Evolutionary conservation across 768 basidiomycete genomes (phyloP).

Genomic region (Boletus tylopilopsis): DNA sequence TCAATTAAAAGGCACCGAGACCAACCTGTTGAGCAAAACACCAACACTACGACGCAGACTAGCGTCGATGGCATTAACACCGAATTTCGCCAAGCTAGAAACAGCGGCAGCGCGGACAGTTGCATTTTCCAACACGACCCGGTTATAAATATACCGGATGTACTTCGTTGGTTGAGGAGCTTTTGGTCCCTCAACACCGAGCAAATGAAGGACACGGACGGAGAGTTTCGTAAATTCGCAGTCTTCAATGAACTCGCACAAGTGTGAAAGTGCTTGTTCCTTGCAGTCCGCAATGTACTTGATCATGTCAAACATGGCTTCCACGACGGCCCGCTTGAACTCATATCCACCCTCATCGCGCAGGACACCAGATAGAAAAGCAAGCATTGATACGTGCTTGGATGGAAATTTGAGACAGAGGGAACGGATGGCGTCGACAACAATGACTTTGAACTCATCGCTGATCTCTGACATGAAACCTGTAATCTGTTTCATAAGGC

Average conservation of each 20-base stretch:
- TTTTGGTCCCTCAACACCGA: conserved; percentile 95
- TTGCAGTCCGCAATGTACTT: conserved; percentile 95
- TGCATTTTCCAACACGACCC: conserved; percentile 96
- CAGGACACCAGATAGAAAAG: conserved; percentile 93
- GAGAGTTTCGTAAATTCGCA: conserved; percentile 99
- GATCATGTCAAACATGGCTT: conserved; percentile 99
- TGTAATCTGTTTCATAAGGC: conserved; percentile 98
- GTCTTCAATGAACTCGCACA: conserved; percentile 99
- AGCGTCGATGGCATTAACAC: conserved; percentile 79
- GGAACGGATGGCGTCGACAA: conserved; percentile 96
- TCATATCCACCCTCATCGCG: conserved; percentile 99
- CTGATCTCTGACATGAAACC: conserved; percentile 99
- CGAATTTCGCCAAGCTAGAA: conserved; percentile 92
- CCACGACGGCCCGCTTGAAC: conserved; percentile 98
- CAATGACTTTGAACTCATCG: conserved; percentile 99
- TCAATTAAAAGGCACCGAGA: background rate
- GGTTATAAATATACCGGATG: conserved; percentile 99
- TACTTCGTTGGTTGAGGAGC: conserved; percentile 97
- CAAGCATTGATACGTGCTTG: conserved; percentile 96
- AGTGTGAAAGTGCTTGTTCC: conserved; percentile 94
- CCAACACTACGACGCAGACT: conserved; percentile 80
- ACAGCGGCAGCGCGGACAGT: conserved; percentile 97
- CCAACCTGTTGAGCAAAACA: conserved; percentile 81
- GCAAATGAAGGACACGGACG: conserved; percentile 91
- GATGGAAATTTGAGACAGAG: conserved; percentile 98